Evolutionary conservation across 768 basidiomycete species (phyloP).

Genomic region (Kwoniella pini): DNA sequence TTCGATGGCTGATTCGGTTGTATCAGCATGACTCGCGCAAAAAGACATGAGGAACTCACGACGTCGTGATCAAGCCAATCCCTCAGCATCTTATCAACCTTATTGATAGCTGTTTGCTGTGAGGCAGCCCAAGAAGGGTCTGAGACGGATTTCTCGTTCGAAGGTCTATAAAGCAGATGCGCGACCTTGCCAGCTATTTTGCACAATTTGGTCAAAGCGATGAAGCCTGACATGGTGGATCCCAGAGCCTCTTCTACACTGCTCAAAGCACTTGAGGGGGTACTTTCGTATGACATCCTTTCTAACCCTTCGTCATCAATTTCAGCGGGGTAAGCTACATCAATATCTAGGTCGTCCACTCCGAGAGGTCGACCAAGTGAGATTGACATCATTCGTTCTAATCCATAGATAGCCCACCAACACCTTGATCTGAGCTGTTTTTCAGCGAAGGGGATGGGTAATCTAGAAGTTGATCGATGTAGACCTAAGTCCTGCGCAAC

Average conservation of each 20-base stretch:
- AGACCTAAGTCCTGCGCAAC: slow-evolving; percentile 87
- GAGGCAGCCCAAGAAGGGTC: slow-evolving; percentile 72
- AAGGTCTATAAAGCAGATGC: slow-evolving; percentile 43
- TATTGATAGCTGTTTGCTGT: slow-evolving; percentile 75
- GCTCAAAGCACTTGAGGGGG: slow-evolving; percentile 55
- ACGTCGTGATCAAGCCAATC: slow-evolving; percentile 74
- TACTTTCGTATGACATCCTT: slow-evolving; percentile 57
- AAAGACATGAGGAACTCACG: slow-evolving; percentile 21
- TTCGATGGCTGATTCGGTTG: slow-evolving; percentile 44
- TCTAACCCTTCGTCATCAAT: slow-evolving; percentile 81
- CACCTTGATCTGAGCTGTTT: slow-evolving; percentile 88
- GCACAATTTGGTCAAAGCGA: slow-evolving; percentile 74
- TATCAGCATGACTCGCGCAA: slow-evolving; percentile 11
- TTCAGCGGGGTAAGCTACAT: slow-evolving; percentile 79
- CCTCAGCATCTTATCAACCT: slow-evolving; percentile 71
- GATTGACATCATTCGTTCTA: slow-evolving; percentile 80
- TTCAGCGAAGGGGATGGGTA: slow-evolving; percentile 70
- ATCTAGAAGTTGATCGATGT: slow-evolving; percentile 79
- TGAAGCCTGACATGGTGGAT: slow-evolving; percentile 78
- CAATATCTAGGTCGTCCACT: slow-evolving; percentile 85
- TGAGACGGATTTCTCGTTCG: slow-evolving; percentile 61
- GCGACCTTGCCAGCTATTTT: slow-evolving; percentile 70
- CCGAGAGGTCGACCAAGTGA: slow-evolving; percentile 85
- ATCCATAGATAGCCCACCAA: slow-evolving; percentile 90
- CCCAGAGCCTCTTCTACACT: slow-evolving; percentile 41